These are phyloP conservation scores for Pichia membranifaciens DNA, from an alignment of 805 yeast species.

Conservation along the genomic window DNA sequence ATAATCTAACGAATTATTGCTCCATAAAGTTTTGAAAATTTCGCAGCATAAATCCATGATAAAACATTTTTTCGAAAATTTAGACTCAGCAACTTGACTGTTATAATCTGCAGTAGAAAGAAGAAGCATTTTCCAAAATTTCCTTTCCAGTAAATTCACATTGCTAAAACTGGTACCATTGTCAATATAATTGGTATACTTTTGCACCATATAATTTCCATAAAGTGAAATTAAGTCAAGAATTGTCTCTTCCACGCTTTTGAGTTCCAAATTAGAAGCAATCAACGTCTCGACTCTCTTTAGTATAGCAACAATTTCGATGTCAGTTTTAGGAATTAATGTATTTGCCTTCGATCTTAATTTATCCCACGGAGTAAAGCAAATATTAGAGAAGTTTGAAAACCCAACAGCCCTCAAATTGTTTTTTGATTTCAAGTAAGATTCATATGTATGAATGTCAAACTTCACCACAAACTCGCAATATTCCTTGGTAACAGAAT, in stretches of 20 bases:
- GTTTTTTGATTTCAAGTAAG: not conserved
- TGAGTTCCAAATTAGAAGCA: constrained; percentile 18
- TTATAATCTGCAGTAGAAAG: constrained; percentile 6
- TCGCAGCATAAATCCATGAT: constrained; percentile 25
- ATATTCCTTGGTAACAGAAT: constrained; percentile 13
- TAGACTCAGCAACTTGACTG: not conserved
- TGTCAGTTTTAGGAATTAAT: constrained; percentile 38
- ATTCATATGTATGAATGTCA: constrained; percentile 13
- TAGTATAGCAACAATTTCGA: constrained; percentile 45
- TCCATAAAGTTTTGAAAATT: constrained; percentile 19
- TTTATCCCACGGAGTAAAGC: constrained; percentile 26
- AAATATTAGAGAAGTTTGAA: constrained; percentile 33
- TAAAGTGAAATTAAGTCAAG: constrained; percentile 38
- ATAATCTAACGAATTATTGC: not conserved
- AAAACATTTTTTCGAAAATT: constrained; percentile 13
- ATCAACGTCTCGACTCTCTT: constrained; percentile 33
- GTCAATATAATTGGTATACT: not conserved
- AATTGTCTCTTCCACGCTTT: constrained; percentile 25
- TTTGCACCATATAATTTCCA: constrained; percentile 36
- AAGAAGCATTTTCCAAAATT: constrained; percentile 25
- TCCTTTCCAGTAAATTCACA: constrained; percentile 16
- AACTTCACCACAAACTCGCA: constrained; percentile 14
- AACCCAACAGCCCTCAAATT: constrained; percentile 2
- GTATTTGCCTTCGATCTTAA: constrained; percentile 22
- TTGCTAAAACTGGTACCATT: constrained; percentile 6